Evolutionary conservation across 73 alveolate species (phyloP), one percentile per base, ranked within the genome.

Genomic region (Blepharisma japonicum): DNA sequence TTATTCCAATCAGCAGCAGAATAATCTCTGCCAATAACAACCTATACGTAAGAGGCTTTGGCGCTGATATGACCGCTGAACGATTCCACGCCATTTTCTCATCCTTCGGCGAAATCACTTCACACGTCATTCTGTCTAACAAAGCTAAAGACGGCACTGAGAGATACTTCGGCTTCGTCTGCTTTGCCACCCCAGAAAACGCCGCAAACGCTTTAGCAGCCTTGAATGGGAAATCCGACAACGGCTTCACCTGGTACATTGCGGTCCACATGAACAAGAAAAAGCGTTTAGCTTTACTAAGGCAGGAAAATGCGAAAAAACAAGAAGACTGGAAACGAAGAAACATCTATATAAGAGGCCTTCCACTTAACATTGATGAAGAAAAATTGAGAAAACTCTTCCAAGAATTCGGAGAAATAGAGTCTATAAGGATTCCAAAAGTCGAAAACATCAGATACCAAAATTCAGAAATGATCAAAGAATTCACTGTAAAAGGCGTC

Each of bases 311-410:
- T 61, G 20, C 14, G 21, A 61, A 27, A 61, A n/a, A 23, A 61
- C 55, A 18, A n/a, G 49, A 61, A 23, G 66, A 61, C 77, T 61
- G 77, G 49, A 61, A 23, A 21, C 42, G 77, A 61, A 61, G 66
- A 51, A 51, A 51, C 4, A 11, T 51, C 21, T 51, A 14, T 18
- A 51, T 51, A 11, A 51, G 21, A 18, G 66, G 66, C 0, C 21
- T 51, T 51, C 66, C 66, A 11, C n/a, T 18, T 11, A 51, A 11
- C 21, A 11, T 51, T 18, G 21, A 11, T 4, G 66, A 51, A 18
- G 21, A 11, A 14, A 11, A 51, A 18, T 4, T 51, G 21, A 0
- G 66, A 51, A 18, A 51, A 51, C n/a, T 51, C 66, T 51, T 11
- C 66, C 27, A 11, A 51, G 66, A 51, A 51, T 51, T 14, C 66